Conservation (phyloP, 2,329 filamentous ascomycete species). For the Penicillium sp. region DNA sequence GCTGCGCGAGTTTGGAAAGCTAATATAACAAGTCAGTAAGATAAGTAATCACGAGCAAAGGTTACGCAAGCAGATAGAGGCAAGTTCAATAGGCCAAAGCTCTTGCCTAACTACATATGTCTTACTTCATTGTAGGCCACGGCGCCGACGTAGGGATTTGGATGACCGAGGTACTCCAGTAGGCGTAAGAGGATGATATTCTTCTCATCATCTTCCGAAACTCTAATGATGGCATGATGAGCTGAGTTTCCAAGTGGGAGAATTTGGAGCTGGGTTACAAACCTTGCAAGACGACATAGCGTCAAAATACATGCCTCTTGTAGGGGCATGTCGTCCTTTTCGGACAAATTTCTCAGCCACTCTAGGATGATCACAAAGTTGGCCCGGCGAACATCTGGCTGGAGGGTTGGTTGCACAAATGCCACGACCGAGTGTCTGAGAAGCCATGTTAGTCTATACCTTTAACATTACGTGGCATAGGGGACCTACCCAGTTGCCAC, state of each 20-base stretch:
- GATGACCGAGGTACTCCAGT: slow-evolving; percentile 83
- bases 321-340: slow-evolving; percentile 66
- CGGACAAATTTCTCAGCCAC: slow-evolving; percentile 71
- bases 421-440: slow-evolving; percentile 64
- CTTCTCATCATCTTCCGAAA: slow-evolving; percentile 78
- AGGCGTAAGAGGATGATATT: slow-evolving; percentile 83
- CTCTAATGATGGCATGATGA: slow-evolving; percentile 46
- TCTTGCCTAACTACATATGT: neutral
- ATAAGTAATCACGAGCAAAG: neutral
- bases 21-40: slow-evolving; percentile 34
- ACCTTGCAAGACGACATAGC: slow-evolving; percentile 81
- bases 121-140: slow-evolving; percentile 80
- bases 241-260: neutral
- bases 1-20: slow-evolving; percentile 72
- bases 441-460: slow-evolving; percentile 12
- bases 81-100: neutral
- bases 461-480: neutral
- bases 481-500: slow-evolving; percentile 69
- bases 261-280: slow-evolving; percentile 29
- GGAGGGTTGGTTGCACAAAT: slow-evolving; percentile 62
- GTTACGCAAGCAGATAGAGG: neutral
- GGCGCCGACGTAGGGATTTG: slow-evolving; percentile 76
- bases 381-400: slow-evolving; percentile 54
- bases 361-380: slow-evolving; percentile 74
- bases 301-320: slow-evolving; percentile 85